These are phyloP conservation scores for Sclerotinia glacialis DNA, from an alignment of 2,329 filamentous ascomycete species.

Conservation along the genomic window DNA sequence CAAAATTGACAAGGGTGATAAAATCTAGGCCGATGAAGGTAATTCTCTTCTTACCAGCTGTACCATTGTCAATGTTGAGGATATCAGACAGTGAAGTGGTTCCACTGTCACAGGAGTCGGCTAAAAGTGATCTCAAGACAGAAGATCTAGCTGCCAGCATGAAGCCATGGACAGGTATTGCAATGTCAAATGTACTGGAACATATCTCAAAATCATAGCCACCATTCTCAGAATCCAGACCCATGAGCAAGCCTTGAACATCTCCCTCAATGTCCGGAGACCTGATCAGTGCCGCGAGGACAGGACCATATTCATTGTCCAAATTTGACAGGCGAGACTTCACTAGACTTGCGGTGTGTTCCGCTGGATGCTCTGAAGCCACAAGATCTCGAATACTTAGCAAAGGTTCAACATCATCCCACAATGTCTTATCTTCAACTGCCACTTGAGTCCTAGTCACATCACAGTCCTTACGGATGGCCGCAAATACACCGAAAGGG, in stretches of 20 bases:
- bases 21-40: constrained; percentile 71
- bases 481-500: constrained; percentile 84
- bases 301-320: constrained; percentile 51
- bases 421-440: constrained; percentile 65
- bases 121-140: constrained; percentile 61
- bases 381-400: constrained; percentile 64
- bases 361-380: constrained; percentile 43
- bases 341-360: constrained; percentile 41
- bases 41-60: constrained; percentile 52
- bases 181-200: constrained; percentile 64
- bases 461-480: constrained; percentile 78
- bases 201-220: constrained; percentile 44
- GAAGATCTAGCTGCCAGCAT: constrained; percentile 72
- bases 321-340: constrained; percentile 47
- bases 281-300: constrained; percentile 55
- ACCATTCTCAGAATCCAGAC: constrained; percentile 41
- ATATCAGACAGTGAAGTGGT: constrained; percentile 58
- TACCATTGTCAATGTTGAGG: constrained; percentile 53
- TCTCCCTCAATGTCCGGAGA: constrained; percentile 67
- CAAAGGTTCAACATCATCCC: constrained; percentile 69
- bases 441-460: constrained; percentile 70
- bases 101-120: constrained; percentile 54
- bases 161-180: constrained; percentile 80
- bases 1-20: constrained; percentile 74
- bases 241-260: constrained; percentile 50